Conservation (phyloP, 108 stramenopile genomes). For the Pseudonitzschia delicatissima region DNA sequence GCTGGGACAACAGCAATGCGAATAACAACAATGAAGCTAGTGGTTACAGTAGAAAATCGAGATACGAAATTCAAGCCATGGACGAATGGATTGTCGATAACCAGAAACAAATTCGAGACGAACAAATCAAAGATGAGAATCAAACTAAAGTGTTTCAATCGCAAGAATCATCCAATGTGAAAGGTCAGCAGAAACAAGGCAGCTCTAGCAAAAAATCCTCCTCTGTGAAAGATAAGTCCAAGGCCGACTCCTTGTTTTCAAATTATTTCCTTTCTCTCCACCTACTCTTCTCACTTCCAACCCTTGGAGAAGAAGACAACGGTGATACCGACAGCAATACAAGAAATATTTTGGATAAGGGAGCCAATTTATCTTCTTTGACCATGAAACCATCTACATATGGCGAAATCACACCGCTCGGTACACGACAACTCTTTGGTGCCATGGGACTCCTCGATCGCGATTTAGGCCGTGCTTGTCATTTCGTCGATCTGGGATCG, state of each 20-base stretch:
- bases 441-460: slow-evolving; percentile 42
- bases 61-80: slow-evolving; percentile 25
- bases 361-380: slow-evolving; percentile 3
- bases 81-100: slow-evolving; percentile 26
- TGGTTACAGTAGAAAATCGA: slow-evolving; percentile 34
- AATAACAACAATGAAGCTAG: background rate
- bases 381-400: slow-evolving; percentile 37
- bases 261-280: slow-evolving; percentile 23
- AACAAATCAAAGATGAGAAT: background rate
- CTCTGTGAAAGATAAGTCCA: background rate
- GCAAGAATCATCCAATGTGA: background rate
- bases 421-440: slow-evolving; percentile 62
- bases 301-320: slow-evolving; percentile 33
- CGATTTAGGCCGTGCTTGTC: background rate
- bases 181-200: background rate
- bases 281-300: slow-evolving; percentile 32
- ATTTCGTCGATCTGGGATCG: slow-evolving; percentile 66
- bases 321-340: slow-evolving; percentile 16
- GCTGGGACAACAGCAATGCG: background rate
- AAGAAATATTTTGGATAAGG: slow-evolving; percentile 11
- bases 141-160: background rate
- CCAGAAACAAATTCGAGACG: background rate
- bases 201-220: background rate
- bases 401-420: slow-evolving; percentile 68
- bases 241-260: background rate